Percentiles rank a stretch among this genome's conserved stretches.
Conservation (phyloP, 2,329 filamentous ascomycete species). For the Coniella vitis region DNA sequence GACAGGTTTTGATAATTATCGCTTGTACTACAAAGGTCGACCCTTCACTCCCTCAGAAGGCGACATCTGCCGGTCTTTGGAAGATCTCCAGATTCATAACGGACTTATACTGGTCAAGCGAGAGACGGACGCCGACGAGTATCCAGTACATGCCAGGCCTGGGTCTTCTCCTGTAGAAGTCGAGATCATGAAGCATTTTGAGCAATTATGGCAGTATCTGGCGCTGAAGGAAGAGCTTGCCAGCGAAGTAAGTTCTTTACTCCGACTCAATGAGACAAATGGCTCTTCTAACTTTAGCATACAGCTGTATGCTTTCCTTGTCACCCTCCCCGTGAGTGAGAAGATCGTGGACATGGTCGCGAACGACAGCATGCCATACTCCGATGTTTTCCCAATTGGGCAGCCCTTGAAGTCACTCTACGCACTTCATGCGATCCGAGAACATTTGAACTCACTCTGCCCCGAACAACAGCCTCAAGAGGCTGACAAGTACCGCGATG, state of each 20-base stretch:
- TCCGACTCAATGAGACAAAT: background rate
- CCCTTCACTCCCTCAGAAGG: conserved; percentile 55
- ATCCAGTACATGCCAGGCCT: conserved; percentile 38
- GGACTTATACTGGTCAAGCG: conserved; percentile 62
- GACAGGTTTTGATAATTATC: conserved; percentile 72
- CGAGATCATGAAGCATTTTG: conserved; percentile 75
- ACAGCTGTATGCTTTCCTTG: conserved; percentile 64
- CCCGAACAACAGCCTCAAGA: conserved; percentile 18
- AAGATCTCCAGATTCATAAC: conserved; percentile 59
- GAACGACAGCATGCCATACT: conserved; percentile 42
- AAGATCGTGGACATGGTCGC: conserved; percentile 54
- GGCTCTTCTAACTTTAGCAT: too few species aligned
- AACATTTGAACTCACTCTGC: conserved; percentile 45
- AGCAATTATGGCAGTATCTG: conserved; percentile 75
- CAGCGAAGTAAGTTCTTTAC: conserved; percentile 46
- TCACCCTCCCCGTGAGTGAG: conserved; percentile 62
- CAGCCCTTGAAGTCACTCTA: conserved; percentile 71
- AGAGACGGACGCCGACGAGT: conserved; percentile 39
- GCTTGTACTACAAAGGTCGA: conserved; percentile 62
- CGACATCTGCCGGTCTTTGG: conserved; percentile 54
- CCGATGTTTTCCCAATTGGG: conserved; percentile 59
- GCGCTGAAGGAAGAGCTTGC: conserved; percentile 65
- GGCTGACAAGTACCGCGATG: conserved; percentile 23
- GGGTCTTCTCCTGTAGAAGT: conserved; percentile 61
- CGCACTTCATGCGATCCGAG: conserved; percentile 58